Base-by-base conservation (phyloP, 2,329 filamentous ascomycete genomes). In the Botryotinia narcissicola region DNA sequence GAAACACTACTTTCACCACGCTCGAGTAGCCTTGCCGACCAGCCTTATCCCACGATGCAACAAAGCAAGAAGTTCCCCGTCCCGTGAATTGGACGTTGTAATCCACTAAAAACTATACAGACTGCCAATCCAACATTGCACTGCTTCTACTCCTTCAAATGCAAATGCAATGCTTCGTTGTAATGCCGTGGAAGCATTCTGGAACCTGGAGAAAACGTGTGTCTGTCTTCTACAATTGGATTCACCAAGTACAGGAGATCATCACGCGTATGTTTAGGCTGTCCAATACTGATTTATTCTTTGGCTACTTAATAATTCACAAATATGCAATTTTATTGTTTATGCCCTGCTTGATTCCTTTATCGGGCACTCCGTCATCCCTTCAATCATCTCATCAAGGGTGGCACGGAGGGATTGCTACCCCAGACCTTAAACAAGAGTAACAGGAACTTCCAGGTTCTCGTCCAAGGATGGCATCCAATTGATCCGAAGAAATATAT, bases 121-220 rank as follows among this genome's bases (percentile, higher is more conserved):
- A n/a, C 62, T 60, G 37, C 64, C 44, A 68, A 72, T 66, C 32
- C 62, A 60, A 72, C 48, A 68, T 60, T 54, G 29, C 70, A 60
- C 46, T 46, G 48, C 59, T 54, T 22, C 42, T 64, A 42, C 46
- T 67, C 20, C 70, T 72, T 48, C 70, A 37, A 46, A 72, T 72
- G 70, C 70, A 72, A 46, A 72, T 72, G 71, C 71, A 72, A 69
- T 74, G 70, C 71, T 71, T 68, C 70, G 64, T 73, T 18, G 35
- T 44, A 29, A 62, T 48, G 70, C 54, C 42, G 44, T 69, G 63
- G 63, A 74, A 74, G 63, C 51, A 40, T 74, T 73, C 46, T 73
- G 63, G 70, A 74, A 74, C 71, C 63, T 69, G 70, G 63, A 73
- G 70, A 74, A 68, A 70, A 71, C 67, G 67, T 73, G 66, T 54